Percentiles rank a stretch among this genome's conserved stretches.
Conservation (phyloP, 345 rosid genomes). For the Xanthoceras sorbifolium region DNA sequence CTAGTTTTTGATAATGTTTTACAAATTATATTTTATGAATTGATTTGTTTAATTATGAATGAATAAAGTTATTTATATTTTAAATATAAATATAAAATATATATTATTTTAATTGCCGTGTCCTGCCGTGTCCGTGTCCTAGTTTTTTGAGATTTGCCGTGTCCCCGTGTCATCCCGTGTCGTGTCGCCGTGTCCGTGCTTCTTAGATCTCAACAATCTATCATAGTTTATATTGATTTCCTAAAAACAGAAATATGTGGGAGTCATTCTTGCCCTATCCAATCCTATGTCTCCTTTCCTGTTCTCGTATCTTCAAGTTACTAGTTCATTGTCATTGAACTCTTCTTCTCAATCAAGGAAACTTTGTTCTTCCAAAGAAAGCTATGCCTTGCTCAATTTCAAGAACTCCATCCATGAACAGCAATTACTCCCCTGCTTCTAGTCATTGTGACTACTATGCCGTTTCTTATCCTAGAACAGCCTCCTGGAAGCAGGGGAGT, state of each 20-base stretch:
- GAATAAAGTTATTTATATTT: no score
- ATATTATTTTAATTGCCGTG: no score
- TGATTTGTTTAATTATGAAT: no score
- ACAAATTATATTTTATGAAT: no score
- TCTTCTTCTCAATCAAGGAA: background rate
- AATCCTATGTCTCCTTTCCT: background rate
- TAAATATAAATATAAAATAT: no score
- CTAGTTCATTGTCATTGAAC: background rate
- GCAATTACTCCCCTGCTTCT: background rate
- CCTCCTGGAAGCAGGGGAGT: conserved; percentile 20
- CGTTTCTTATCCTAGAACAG: background rate
- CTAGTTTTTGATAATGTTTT: no score
- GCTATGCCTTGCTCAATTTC: background rate
- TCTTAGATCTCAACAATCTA: background rate
- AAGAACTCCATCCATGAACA: background rate
- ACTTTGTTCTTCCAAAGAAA: background rate
- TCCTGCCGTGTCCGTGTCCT: no score
- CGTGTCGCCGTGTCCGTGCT: background rate
- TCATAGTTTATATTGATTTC: background rate
- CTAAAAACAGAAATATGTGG: background rate
- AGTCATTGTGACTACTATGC: background rate
- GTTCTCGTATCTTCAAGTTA: background rate
- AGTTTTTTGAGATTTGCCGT: no score
- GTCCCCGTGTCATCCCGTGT: no score
- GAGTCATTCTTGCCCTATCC: background rate